phyloP scores from a whole-genome alignment of 1,284 basidiomycete species.

The Heterobasidion annosum region DNA sequence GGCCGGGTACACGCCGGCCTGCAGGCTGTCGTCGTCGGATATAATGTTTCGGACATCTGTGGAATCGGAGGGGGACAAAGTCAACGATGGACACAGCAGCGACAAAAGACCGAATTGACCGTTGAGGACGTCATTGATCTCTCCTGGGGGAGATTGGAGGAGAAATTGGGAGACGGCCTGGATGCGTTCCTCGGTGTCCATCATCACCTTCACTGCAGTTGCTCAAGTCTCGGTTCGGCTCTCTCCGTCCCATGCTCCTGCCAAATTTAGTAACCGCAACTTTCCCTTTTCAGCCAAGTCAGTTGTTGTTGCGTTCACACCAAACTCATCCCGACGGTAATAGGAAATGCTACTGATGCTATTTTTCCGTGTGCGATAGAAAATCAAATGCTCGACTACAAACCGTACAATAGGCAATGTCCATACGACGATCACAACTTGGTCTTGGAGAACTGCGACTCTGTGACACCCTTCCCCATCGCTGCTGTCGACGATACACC shows the following conservation, averaged over 20 bases:
- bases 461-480: slow-evolving; percentile 93
- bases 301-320: background rate
- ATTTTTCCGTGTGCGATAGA: too few relatives aligned
- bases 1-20: slow-evolving; percentile 69
- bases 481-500: slow-evolving; percentile 93
- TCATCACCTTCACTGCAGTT: slow-evolving; percentile 15
- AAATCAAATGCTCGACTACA: too few relatives aligned
- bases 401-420: too few relatives aligned
- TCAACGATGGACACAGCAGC: slow-evolving; percentile 60
- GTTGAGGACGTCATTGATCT: slow-evolving; percentile 92
- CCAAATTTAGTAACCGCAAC: background rate
- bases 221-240: slow-evolving; percentile 2
- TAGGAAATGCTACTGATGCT: too few relatives aligned
- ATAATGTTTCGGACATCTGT: slow-evolving; percentile 85
- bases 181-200: slow-evolving; percentile 57
- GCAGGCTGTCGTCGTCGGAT: slow-evolving; percentile 73
- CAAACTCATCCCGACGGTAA: background rate
- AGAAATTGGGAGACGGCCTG: slow-evolving; percentile 71
- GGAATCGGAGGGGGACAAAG: slow-evolving; percentile 68
- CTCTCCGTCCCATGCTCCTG: background rate
- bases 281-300: background rate
- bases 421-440: slow-evolving; percentile 32
- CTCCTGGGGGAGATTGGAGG: slow-evolving; percentile 85
- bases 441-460: slow-evolving; percentile 69
- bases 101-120: slow-evolving; percentile 31